Evolutionary conservation across 2,329 filamentous ascomycete genomes (phyloP), one percentile per base, ranked within the genome.

Genomic region (Pseudogymnoascus sp.): DNA sequence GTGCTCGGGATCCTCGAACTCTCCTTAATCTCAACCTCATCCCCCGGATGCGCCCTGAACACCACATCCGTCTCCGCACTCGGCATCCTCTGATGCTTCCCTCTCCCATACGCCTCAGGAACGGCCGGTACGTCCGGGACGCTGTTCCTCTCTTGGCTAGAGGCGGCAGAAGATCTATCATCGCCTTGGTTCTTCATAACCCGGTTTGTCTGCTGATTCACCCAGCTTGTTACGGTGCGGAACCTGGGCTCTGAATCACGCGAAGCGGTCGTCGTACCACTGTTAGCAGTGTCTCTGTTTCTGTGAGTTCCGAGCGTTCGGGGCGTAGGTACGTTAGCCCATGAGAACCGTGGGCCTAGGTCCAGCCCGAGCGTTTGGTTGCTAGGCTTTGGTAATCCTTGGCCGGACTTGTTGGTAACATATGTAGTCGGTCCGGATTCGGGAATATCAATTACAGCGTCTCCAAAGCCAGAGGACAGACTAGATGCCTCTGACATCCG

Each of bases 391-490:
- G 34, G 39, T 13, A 10, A 13, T 11, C 19, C n/a, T 31, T 36
- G 34, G 19, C 16, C 36, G 25, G 54, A n/a, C 37, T 36, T 61
- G 66, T 64, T 7, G 34, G 21, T 60, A 16, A 66, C 64, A 16
- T 61, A 67, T 28, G 61, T 63, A 28, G 34, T 63, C 13, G 66
- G 64, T 23, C 57, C 28, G 73, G 75, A 5, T 16, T 62, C 63
- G 10, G 78, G 77, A 25, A 82, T 73, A 34, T 84, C 79, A 28
- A 86, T 83, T 51, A 86, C 82, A 23, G 80, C 83, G 69, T 88
- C 85, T 16, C 85, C 85, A 66, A 87, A 87, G 6, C 85, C 85
- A 0, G 85, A 88, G 0, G 85, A 87, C 3, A 88, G 76, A 0
- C 85, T 87, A 0, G 85, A 87, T 34, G 85, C 69, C 60, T 81